Percentiles rank a stretch among this genome's conserved stretches.
These are phyloP conservation scores for Lecanoromycetidae sp. DNA, from an alignment of 2,329 filamentous ascomycete genomes.

Conservation along the genomic window DNA sequence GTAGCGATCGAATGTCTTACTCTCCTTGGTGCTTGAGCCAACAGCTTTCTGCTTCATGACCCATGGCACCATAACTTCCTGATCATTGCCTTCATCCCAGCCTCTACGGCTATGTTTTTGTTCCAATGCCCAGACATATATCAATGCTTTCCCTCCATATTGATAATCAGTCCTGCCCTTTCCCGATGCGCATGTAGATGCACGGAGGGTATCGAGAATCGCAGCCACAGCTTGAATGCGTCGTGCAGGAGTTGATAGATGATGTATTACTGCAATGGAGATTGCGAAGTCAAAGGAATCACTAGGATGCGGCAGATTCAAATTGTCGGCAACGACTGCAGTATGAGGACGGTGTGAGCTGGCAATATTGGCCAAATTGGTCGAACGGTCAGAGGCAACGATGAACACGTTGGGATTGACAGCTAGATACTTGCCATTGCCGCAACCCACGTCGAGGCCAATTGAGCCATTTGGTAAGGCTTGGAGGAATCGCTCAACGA, in stretches of 20 bases:
- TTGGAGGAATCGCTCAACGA: slow-evolving; percentile 67
- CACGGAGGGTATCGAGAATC: slow-evolving; percentile 55
- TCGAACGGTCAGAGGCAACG: slow-evolving; percentile 67
- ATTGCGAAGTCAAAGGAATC: slow-evolving; percentile 70
- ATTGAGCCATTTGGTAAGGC: slow-evolving; percentile 56
- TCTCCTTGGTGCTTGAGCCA: slow-evolving; percentile 21
- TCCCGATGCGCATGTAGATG: slow-evolving; percentile 16
- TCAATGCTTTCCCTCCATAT: slow-evolving; percentile 51
- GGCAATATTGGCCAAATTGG: slow-evolving; percentile 47
- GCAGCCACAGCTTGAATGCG: slow-evolving; percentile 59
- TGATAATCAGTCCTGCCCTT: slow-evolving; percentile 20
- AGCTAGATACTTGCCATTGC: slow-evolving; percentile 87
- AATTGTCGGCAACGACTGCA: slow-evolving; percentile 66
- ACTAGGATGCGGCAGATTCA: slow-evolving; percentile 65
- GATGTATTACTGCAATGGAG: slow-evolving; percentile 87
- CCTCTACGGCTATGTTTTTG: slow-evolving; percentile 75
- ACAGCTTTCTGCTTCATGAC: slow-evolving; percentile 45
- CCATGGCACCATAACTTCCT: slow-evolving; percentile 96
- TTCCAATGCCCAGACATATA: slow-evolving; percentile 95
- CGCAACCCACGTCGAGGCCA: slow-evolving; percentile 85
- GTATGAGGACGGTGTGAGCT: slow-evolving; percentile 48
- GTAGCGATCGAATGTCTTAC: slow-evolving; percentile 66
- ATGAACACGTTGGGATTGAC: slow-evolving; percentile 70
- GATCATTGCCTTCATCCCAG: slow-evolving; percentile 71
- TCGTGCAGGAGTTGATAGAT: slow-evolving; percentile 66